Conservation (phyloP, 345 rosid genomes). For the Theobroma cacao region DNA sequence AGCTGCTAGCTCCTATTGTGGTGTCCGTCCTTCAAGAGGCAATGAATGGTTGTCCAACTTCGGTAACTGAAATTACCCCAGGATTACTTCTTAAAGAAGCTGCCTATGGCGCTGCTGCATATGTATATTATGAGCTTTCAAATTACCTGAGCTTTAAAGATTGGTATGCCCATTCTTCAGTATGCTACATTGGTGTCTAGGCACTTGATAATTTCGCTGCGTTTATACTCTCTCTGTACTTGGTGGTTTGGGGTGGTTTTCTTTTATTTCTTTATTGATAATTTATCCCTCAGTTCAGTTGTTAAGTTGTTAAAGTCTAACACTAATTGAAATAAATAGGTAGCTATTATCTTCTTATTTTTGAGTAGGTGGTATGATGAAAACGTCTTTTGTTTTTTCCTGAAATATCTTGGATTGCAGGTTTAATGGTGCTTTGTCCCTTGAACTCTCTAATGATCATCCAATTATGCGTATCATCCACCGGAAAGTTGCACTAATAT, state of each 20-base stretch:
- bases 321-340: background rate
- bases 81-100: constrained; percentile 95
- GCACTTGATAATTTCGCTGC: constrained; percentile 2
- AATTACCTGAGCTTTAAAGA: constrained; percentile 90
- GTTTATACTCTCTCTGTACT: background rate
- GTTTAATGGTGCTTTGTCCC: constrained; percentile 92
- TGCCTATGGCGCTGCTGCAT: constrained; percentile 96
- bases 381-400: constrained; percentile 3
- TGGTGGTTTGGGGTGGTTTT: background rate
- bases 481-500: constrained; percentile 86
- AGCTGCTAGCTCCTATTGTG: constrained; percentile 90
- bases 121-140: constrained; percentile 97
- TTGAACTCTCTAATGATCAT: constrained; percentile 85
- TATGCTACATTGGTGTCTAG: constrained; percentile 7
- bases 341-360: background rate
- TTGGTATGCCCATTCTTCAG: constrained; percentile 51
- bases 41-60: constrained; percentile 82
- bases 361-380: constrained; percentile 7
- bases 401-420: constrained; percentile 37
- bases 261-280: background rate
- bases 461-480: constrained; percentile 91
- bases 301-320: background rate
- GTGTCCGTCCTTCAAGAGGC: constrained; percentile 96
- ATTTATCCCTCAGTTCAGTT: background rate
- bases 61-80: constrained; percentile 75